Conservation (phyloP, 192 early-diverging fungal genomes). For the Coemansia reversa region DNA sequence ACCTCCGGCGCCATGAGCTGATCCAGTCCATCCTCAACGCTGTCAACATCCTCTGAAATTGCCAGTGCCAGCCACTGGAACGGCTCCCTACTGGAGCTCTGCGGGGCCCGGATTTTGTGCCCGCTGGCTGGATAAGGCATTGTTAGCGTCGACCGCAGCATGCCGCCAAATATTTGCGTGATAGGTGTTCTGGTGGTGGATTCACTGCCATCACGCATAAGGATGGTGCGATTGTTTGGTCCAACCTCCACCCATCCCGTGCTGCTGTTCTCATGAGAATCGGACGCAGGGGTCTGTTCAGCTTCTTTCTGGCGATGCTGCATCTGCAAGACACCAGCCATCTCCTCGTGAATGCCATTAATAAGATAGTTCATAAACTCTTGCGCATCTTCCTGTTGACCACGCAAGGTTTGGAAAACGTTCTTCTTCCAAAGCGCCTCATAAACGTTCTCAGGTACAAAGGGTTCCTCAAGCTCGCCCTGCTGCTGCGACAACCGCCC, state of each 20-base stretch:
- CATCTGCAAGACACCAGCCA: constrained; percentile 42
- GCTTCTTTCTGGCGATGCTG: not conserved
- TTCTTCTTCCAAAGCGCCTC: constrained; percentile 77
- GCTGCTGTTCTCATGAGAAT: constrained; percentile 13
- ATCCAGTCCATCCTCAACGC: constrained; percentile 82
- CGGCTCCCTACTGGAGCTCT: constrained; percentile 83
- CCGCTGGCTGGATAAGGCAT: constrained; percentile 48
- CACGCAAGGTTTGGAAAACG: constrained; percentile 78
- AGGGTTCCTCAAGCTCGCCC: constrained; percentile 61
- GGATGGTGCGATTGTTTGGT: constrained; percentile 62
- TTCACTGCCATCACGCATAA: constrained; percentile 58
- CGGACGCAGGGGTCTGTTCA: not conserved
- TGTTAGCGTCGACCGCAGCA: constrained; percentile 72
- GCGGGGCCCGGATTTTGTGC: constrained; percentile 58
- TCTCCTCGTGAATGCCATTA: constrained; percentile 94
- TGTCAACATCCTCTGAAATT: constrained; percentile 67
- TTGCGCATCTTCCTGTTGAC: constrained; percentile 95
- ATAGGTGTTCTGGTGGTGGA: constrained; percentile 67
- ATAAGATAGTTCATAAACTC: constrained; percentile 93
- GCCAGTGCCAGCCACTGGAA: constrained; percentile 87
- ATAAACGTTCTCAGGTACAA: constrained; percentile 94
- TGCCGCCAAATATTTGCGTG: constrained; percentile 82
- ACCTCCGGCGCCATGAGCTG: constrained; percentile 75
- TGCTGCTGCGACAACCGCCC: constrained; percentile 47
- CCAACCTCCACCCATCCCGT: constrained; percentile 91